Base-by-base conservation (phyloP, 495 filamentous ascomycete species). In the Parachaetomium inaequale region DNA sequence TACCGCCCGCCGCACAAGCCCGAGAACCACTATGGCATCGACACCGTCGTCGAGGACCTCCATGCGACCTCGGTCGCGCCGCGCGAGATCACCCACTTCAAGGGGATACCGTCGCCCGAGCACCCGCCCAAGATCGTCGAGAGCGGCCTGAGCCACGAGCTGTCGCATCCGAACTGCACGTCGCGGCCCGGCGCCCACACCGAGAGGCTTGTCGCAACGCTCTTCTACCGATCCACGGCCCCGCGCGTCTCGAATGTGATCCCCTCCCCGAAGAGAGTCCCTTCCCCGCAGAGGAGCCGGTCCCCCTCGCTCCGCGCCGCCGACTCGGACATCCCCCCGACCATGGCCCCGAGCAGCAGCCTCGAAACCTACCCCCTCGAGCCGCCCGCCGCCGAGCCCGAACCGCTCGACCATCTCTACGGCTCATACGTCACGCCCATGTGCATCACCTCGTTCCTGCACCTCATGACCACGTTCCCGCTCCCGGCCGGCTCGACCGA, bases 391-490 rank as follows among this genome's bases (percentile, higher is more conserved):
- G 67, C 66, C 76, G 86, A 73, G 55, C 71, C 78, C 26, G 87
- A 89, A 66, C 83, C 85, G 26, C 79, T 91, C 52, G 88, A 91
- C 69, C 87, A 89, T 64, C 79, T 92, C 45, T 92, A 91, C 71
- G 90, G 88, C 11, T 84, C 84, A 3, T 87, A 87, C 65, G 82
- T 93, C 61, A 90, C 88, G 32, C 89, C 90, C 66, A 76, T 91
- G 67, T 91, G 88, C 75, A 80, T 95, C 69, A 90, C 90, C 28
- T 88, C 90, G 62, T 93, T 93, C 76, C 84, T 92, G 42, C 85
- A 89, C 63, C 85, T 86, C 54, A 81, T 92, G 71, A 85, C 89
- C 40, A 78, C 80, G n/a, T 85, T 93, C 45, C 87, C 86, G 15
- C 70, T 74, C 68, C 83, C 74, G 0, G 75, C 69, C 17, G 79